Base-by-base conservation (phyloP, 2,329 filamentous ascomycete species). In the Curvularia verruculosa region DNA sequence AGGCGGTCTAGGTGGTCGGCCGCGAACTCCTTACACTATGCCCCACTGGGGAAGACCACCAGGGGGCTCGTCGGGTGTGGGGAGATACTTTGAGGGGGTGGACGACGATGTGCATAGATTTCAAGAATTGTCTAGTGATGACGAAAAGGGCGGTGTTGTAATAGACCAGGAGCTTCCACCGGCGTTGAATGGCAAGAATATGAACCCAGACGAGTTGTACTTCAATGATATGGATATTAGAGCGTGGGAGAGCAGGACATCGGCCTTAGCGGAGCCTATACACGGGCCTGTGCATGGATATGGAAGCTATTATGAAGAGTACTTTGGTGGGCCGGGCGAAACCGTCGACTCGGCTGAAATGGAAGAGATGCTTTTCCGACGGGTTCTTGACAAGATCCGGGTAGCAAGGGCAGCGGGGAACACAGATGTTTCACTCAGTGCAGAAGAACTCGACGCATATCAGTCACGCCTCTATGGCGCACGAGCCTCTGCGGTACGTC, bases 1-100 rank as follows among this genome's bases (percentile, higher is more conserved):
- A 99, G 94, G 94, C 95, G 93, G 95, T 99, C 90, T 99, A 98
- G 88, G 86, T 96, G 93, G 93, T 98, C 95, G 94, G 92, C 94
- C 94, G 95, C 95, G 90, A 95, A 89, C 93, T 96, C 94, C 93
- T 82, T 81, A 84, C 80, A 81, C 82, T 84, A 88, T 89, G 92
- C 92, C 93, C 91, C 89, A 84, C 87, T 93, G 91, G 94, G 94
- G 93, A 97, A 97, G 94, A 97, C 92, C 92, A 95, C 90, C 91
- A 85, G 90, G 91, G 90, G 90, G 88, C 80, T 79, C 75, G 73
- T 63, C 65, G 54, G 65, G 69, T 80, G 81, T 74, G 70, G 77
- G 74, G 79, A 79, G 72, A 74, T 81, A 79, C 83, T 82, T 69
- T 59, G 74, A 73, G 67, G 82, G 80, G 77, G 69, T 68, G 72